These are phyloP conservation scores for Graphilbum ipis-grandicollis DNA, from an alignment of 2,329 filamentous ascomycete genomes.

Conservation along the genomic window DNA sequence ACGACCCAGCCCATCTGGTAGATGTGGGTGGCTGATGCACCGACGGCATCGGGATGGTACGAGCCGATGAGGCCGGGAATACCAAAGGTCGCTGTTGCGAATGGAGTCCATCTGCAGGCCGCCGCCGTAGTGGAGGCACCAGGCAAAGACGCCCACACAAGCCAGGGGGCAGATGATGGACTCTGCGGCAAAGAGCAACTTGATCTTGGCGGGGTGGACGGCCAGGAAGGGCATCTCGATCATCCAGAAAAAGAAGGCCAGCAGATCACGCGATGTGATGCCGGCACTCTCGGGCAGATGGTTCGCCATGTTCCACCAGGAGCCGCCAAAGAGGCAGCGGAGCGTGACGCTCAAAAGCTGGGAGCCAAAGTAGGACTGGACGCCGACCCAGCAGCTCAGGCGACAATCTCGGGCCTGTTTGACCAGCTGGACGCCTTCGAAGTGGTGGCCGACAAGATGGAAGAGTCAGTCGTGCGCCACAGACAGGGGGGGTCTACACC, in stretches of 20 bases:
- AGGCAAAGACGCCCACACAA: constrained; percentile 14
- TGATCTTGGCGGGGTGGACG: constrained; percentile 22
- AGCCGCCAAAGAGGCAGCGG: constrained; percentile 16
- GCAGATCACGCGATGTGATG: constrained; percentile 18
- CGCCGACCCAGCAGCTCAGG: constrained; percentile 7
- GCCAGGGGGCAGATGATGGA: constrained; percentile 21
- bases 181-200: constrained; percentile 13
- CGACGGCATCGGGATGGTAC: constrained; percentile 13
- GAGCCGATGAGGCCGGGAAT: constrained; percentile 18
- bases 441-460: too few relatives aligned
- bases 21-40: constrained; percentile 16
- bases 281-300: constrained; percentile 17
- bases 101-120: constrained; percentile 7
- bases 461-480: too few relatives aligned
- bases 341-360: constrained; percentile 9
- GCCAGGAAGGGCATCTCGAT: constrained; percentile 21
- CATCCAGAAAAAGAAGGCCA: constrained; percentile 19
- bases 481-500: too few relatives aligned
- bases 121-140: constrained; percentile 20
- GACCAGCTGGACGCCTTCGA: too few relatives aligned
- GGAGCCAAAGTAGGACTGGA: constrained; percentile 7
- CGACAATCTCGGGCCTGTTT: too few relatives aligned
- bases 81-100: constrained; percentile 16
- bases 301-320: constrained; percentile 15
- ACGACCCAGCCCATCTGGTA: constrained; percentile 19